Base-by-base conservation (phyloP, 768 basidiomycete species). In the Russula lepida region DNA sequence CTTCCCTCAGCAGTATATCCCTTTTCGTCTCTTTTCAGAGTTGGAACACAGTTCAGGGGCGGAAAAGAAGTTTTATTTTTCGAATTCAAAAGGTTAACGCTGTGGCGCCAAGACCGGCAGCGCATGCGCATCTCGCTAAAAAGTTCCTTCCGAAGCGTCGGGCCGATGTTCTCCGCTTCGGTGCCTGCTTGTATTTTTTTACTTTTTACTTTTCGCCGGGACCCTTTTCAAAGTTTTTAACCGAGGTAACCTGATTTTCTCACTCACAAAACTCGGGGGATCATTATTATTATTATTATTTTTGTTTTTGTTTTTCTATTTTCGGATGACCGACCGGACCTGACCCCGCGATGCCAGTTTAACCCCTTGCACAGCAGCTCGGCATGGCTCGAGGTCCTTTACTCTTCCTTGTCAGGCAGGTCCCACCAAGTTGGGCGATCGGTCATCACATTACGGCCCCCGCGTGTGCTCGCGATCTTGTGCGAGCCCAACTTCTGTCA, bases 101-200 rank as follows among this genome's bases (percentile, higher is more conserved):
- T 56, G 61, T 62, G 61, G 61, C 52, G 63, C 60, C 46, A 55
- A 64, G 41, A 53, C 53, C 47, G 63, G 48, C 59, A 54, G 52
- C 43, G 58, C 17, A 37, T 15, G 35, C 11, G 13, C 39, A 27
- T 13, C 39, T 63, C 62, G 58, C 62, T 43, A 51, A 52, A 57
- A 55, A 27, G 39, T 12, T n/a, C 39, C 47, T 59, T 59, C 62
- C 62, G 62, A 59, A 37, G 55, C 63, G 43, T 44, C 43, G 63
- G 63, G 60, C 63, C 63, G 63, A 57, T 1, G 39, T 58, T 49
- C 37, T 28, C 63, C 55, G 56, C 62, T 58, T 64, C 63, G 63
- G 63, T 64, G 63, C 63, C 63, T 64, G 52, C 51, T n/a, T 49
- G 62, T 30, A 1, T 44, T 44, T 44, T n/a, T 44, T 44, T 17